Evolutionary conservation across 306 rosid genomes (phyloP), one percentile per base, ranked within the genome.

Genomic region (Begonia peltatifolia): DNA sequence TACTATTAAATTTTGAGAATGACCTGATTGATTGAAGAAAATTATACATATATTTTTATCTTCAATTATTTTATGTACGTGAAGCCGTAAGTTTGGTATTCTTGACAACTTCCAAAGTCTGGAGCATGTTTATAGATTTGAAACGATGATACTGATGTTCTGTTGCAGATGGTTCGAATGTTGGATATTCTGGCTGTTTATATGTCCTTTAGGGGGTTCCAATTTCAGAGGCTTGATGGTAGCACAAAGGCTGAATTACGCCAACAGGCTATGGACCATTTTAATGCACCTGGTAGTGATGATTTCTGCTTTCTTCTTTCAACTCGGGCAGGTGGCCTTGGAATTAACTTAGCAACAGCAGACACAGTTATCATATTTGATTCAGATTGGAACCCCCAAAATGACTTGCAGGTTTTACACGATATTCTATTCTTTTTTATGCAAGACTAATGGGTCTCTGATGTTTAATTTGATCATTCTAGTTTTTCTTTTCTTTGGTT

Each of bases 331-430:
- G 99, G 99, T 57, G 99, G 99, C 63, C 63, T 92, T 61, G 99
- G 99, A 58, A 92, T 92, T 62, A 92, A 92, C 75, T 95, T 92
- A 66, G 99, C 99, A 64, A 92, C 99, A 4, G 99, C 99, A 15
- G 99, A 92, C 73, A 92, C 99, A 6, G 99, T 92, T 52, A 92
- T 92, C 63, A 92, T 92, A 63, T 92, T 92, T 65, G 99, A 92
- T 68, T 92, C 99, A 14, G 99, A 92, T 70, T 92, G 99, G 99
- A 92, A 92, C 75, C 99, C 99, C 51, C 99, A 92, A 63, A 92
- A 92, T 63, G 99, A 92, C 70, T 77, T 92, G 52, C 99, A 92
- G 99, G 99, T 87, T 10, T 38, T 14, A 52, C 52, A 41, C 23
- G 17, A 59, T 56, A 14, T 13, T 9, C 0, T 46, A 25, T 30